Conservation (phyloP, 1,139 yeast genomes). For the Debaryomycetaceae sp. region DNA sequence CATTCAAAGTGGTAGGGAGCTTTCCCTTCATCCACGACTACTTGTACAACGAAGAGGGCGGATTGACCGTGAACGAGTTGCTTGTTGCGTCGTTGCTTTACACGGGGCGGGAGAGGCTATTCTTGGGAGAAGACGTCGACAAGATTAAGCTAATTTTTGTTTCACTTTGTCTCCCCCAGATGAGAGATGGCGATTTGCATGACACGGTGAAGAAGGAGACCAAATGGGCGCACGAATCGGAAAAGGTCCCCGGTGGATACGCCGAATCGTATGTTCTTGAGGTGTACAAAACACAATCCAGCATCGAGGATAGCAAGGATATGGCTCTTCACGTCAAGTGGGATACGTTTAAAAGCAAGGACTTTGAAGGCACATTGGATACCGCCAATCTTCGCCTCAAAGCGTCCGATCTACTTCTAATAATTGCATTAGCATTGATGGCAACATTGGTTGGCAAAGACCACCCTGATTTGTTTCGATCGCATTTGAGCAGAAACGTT, state of each 20-base stretch:
- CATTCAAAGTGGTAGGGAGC: conserved; percentile 25
- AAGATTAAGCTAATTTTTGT: conserved; percentile 24
- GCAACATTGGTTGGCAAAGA: conserved; percentile 22
- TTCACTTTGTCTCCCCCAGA: conserved; percentile 12
- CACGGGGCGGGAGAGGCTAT: conserved; percentile 20
- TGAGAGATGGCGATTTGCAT: not conserved
- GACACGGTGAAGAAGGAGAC: conserved; percentile 1
- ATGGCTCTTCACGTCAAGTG: conserved; percentile 16
- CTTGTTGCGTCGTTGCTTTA: conserved; percentile 24
- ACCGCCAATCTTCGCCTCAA: conserved; percentile 27
- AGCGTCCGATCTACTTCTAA: conserved; percentile 29
- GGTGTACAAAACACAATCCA: not conserved
- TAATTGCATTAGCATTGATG: conserved; percentile 43
- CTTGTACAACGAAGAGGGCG: not conserved
- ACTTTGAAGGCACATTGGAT: conserved; percentile 25
- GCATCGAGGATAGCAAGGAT: not conserved
- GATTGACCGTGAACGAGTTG: conserved; percentile 21
- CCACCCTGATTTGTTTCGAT: conserved; percentile 20
- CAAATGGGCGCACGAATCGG: conserved; percentile 5
- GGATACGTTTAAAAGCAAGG: conserved; percentile 17
- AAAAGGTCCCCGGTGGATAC: conserved; percentile 3
- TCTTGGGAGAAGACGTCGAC: conserved; percentile 19
- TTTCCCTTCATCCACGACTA: conserved; percentile 28
- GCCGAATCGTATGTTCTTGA: conserved; percentile 8
- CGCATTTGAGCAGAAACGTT: conserved; percentile 10